Base-by-base conservation (phyloP, 2,329 filamentous ascomycete genomes). In the Fusarium sp. region DNA sequence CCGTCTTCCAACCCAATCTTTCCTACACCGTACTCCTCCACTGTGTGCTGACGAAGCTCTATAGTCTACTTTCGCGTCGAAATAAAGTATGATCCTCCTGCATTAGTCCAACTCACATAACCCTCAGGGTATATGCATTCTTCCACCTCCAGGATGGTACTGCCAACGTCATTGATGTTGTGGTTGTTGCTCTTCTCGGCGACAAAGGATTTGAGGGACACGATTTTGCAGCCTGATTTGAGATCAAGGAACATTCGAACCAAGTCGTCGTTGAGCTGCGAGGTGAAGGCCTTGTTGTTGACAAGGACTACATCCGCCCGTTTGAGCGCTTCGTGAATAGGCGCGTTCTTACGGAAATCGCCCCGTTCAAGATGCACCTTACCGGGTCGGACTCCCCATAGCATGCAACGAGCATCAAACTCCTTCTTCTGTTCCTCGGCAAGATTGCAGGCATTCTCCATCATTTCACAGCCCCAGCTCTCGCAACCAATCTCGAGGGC, bases 261-360 rank as follows among this genome's bases (percentile, higher is more conserved):
- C 45, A 99, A 84, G 65, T 89, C 88, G 75, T 93, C 91, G 80
- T 98, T 99, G 57, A 97, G 87, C 72, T 91, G 86, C 15, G 94
- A 91, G 8, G 91, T 94, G 80, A 99, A 99, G 4, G 94, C 96
- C 80, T 98, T 94, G 81, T 99, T 99, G 83, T 99, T 99, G 74
- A 98, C 95, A 28, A 99, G 86, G 18, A 99, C 88, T n/a, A 98
- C 94, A 77, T 99, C 96, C 3, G 96, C 95, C 56, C 90, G 88
- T 78, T 91, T 91, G 50, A 99, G 85, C 9, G 90, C 90, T 26
- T 89, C 85, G 62, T 90, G 85, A 49, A 97, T 93, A 60, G 85
- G 84, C 16, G 86, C 78, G 71, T 91, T 92, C 69, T 89, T 88
- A 11, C 94, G 88, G 75, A 99, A 97, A 77, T 97, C 92, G 61